Conservation (phyloP, 164 flowering plant genomes). For the Brasenia schreberi region DNA sequence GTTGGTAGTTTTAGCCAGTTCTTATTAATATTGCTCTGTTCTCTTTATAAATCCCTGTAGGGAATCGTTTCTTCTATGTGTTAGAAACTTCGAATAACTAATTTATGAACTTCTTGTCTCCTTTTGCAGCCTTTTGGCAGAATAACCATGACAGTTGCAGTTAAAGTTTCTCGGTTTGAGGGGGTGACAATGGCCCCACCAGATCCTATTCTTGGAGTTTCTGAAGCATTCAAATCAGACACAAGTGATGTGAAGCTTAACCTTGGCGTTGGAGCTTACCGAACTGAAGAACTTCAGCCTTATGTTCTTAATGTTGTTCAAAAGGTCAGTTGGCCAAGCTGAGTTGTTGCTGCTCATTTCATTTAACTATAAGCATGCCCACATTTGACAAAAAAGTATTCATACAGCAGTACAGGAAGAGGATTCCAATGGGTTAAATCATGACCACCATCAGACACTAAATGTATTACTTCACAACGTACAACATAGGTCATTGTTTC, state of each 20-base stretch:
- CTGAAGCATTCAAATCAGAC: constrained; percentile 93
- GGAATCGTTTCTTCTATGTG: background rate
- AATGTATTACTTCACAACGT: too few species aligned
- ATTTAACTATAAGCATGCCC: too few species aligned
- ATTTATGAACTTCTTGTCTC: background rate
- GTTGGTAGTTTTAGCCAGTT: background rate
- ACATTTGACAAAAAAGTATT: too few species aligned
- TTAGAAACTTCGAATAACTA: background rate
- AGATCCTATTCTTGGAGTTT: constrained; percentile 96
- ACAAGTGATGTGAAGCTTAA: constrained; percentile 63
- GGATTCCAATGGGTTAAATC: too few species aligned
- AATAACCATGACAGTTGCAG: constrained; percentile 33
- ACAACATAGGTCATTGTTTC: too few species aligned
- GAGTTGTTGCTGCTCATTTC: too few species aligned
- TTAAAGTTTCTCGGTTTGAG: constrained; percentile 69
- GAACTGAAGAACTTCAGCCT: constrained; percentile 96
- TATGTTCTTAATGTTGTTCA: constrained; percentile 92
- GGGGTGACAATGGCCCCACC: constrained; percentile 94
- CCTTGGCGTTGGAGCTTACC: constrained; percentile 97
- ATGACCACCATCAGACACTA: too few species aligned
- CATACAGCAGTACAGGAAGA: too few species aligned
- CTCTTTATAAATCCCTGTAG: background rate
- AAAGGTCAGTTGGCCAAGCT: constrained; percentile 52
- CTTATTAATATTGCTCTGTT: background rate
- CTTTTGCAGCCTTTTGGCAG: constrained; percentile 40